A percentile compares a stretch with the other conserved stretches of the same genome.
Evolutionary conservation across 176 grass and related monocot species (phyloP).

Genomic region (Eragrostis curvula): DNA sequence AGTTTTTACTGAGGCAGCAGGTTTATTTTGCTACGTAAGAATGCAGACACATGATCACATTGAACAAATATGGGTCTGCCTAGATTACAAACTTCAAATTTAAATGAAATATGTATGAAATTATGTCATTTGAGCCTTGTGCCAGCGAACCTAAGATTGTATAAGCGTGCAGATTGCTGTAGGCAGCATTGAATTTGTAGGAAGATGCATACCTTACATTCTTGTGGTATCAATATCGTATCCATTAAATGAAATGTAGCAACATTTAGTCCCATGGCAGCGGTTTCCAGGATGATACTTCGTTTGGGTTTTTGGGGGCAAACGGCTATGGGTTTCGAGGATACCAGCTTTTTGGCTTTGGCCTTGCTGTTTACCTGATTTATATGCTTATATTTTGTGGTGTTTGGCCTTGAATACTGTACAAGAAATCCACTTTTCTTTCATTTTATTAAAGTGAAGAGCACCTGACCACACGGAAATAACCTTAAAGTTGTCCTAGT

Average conservation of each 20-base stretch:
- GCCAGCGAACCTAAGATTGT: conserved; percentile 3
- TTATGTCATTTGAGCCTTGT: too few species aligned
- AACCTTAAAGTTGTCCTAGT: background rate
- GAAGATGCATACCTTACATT: background rate
- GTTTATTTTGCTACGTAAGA: background rate
- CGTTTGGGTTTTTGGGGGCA: too few species aligned
- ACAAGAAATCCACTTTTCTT: background rate
- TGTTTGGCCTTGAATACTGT: background rate
- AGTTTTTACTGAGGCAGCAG: background rate
- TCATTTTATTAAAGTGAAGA: background rate
- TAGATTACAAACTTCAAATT: background rate
- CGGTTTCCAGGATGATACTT: too few species aligned
- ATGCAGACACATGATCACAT: background rate
- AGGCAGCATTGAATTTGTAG: background rate
- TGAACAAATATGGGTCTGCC: background rate
- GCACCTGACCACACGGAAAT: background rate
- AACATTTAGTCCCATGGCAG: too few species aligned
- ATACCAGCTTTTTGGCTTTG: background rate
- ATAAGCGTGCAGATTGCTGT: background rate
- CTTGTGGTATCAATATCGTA: background rate
- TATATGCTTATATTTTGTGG: background rate
- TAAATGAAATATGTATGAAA: background rate
- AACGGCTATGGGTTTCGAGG: too few species aligned
- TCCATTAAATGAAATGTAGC: background rate
- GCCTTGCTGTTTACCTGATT: background rate